These are phyloP conservation scores for Capronia coronata DNA, from an alignment of 2,329 filamentous ascomycete genomes.

Conservation along the genomic window DNA sequence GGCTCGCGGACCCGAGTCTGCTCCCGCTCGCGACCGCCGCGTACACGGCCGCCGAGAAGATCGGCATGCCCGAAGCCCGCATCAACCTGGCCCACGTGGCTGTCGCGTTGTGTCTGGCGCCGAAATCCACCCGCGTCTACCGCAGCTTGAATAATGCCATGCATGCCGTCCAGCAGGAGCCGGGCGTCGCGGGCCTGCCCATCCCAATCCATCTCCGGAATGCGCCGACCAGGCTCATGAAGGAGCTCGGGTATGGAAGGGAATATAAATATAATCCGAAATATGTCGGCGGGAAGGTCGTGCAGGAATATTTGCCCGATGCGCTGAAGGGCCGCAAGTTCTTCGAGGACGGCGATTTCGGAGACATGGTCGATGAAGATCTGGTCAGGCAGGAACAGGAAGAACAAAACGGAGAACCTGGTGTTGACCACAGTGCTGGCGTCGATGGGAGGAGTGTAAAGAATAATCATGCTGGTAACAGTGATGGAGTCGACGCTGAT, in stretches of 20 bases:
- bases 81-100: constrained; percentile 86
- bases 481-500: no score
- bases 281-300: constrained; percentile 72
- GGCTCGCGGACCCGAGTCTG: constrained; percentile 78
- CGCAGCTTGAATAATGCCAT: constrained; percentile 73
- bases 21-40: constrained; percentile 77
- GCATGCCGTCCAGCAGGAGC: constrained; percentile 67
- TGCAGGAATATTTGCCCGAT: constrained; percentile 85
- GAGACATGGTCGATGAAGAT: constrained; percentile 61
- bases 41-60: constrained; percentile 82
- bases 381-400: neutral
- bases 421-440: no score
- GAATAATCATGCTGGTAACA: no score
- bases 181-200: constrained; percentile 71
- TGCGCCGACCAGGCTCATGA: constrained; percentile 87
- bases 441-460: no score
- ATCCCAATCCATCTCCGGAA: constrained; percentile 86
- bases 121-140: constrained; percentile 84
- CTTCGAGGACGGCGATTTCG: constrained; percentile 72
- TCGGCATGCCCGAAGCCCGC: constrained; percentile 89
- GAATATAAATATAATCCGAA: constrained; percentile 97
- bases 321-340: constrained; percentile 64
- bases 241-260: constrained; percentile 80
- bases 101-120: constrained; percentile 70
- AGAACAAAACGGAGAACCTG: no score